A percentile compares a stretch with the other conserved stretches of the same genome.
Conservation (phyloP, 257 asterid genomes). For the Nicotiana benthamiana region DNA sequence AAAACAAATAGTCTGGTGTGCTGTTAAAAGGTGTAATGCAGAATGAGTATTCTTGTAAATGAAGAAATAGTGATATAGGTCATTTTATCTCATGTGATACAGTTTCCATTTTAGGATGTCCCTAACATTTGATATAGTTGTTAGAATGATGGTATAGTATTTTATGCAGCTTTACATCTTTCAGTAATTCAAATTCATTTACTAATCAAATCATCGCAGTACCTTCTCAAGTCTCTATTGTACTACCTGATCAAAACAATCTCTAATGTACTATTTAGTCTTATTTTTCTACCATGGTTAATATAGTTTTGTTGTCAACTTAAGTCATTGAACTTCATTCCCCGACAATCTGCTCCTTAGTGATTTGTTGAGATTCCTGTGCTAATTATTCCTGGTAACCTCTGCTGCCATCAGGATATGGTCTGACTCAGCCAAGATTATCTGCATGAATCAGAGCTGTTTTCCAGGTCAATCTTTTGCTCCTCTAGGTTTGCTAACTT, state of each 20-base stretch:
- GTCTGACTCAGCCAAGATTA: neutral
- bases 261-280: neutral
- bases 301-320: neutral
- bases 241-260: neutral
- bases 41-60: neutral
- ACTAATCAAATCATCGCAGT: neutral
- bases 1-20: neutral
- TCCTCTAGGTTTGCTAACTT: conserved; percentile 1
- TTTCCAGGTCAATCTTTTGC: neutral
- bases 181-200: neutral
- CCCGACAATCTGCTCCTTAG: neutral
- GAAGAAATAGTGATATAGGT: neutral
- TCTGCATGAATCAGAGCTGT: neutral
- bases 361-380: neutral
- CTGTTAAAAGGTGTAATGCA: neutral
- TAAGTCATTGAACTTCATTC: neutral
- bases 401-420: neutral
- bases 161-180: neutral
- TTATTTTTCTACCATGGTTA: neutral
- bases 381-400: neutral
- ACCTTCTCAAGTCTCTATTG: neutral
- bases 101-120: neutral
- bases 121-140: neutral
- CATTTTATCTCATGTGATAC: neutral
- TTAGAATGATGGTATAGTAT: neutral